Base-by-base conservation (phyloP, 768 basidiomycete species). In the Mycena rebaudengoi region DNA sequence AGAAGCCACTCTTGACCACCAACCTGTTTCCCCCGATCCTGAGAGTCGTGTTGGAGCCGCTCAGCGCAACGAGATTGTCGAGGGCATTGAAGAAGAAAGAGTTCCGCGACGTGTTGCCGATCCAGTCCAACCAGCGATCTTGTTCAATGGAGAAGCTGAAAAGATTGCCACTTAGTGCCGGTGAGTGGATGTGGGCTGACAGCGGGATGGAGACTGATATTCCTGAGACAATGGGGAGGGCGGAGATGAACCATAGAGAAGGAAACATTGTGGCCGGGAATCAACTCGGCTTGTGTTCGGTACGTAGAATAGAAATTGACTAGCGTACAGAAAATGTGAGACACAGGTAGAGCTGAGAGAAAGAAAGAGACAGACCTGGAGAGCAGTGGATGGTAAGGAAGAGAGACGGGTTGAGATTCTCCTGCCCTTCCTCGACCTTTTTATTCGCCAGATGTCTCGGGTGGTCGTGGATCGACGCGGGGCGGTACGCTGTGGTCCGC, bases 91-190 rank as follows among this genome's bases (percentile, higher is more conserved):
- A 81, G 64, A 88, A 85, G 74, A 90, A 91, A 18, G 81, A 60
- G 68, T 91, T 91, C 32, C 77, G 78, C 3, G 80, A 74, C 7
- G 79, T 80, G 14, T 75, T 75, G 1, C 91, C 90, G 12, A 76
- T 76, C 90, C 90, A 92, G 63, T 90, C 89, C 11, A 80, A 77
- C 89, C 89, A 91, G 30, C 86, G 79, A 66, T 91, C 90, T 73
- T 89, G 85, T 68, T 91, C 91, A 54, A 91, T 84, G 29, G 89
- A 91, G 66, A 91, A 84, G 0, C 87, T 88, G 26, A 91, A 66
- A 13, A 89, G 74, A 12, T 84, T 83, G 7, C 80, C 79, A 8
- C 78, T 74, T 2, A 89, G 73, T 1, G 60, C 59, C 10, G 76
- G 70, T 4, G 85, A 79, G 40, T 48, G 64, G 5, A 69, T 57